Conservation (phyloP, 108 stramenopile genomes). For the Nitzschia sp. region DNA sequence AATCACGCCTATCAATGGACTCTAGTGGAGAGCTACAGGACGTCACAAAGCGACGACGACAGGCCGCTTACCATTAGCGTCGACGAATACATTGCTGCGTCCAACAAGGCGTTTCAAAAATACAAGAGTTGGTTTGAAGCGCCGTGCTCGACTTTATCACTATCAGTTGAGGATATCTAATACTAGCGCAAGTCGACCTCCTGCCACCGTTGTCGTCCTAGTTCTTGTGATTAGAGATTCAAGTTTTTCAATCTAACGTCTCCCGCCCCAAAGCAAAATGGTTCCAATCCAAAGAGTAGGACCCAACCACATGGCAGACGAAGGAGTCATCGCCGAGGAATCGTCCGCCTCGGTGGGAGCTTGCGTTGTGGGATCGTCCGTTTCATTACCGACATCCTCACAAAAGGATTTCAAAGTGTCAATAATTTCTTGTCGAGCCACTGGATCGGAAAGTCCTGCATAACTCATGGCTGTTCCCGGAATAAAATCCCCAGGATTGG, state of each 20-base stretch:
- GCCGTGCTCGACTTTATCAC: constrained; percentile 12
- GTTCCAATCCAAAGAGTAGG: no score
- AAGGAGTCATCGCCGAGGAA: no score
- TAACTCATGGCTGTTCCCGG: background rate
- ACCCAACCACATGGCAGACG: no score
- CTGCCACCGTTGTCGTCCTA: no score
- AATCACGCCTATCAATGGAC: constrained; percentile 41
- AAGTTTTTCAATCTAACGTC: no score
- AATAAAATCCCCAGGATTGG: background rate
- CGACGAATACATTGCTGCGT: background rate
- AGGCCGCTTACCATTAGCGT: background rate
- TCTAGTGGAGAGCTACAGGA: background rate
- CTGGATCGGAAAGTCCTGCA: background rate
- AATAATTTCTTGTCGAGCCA: background rate
- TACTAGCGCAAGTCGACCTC: no score
- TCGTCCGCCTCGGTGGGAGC: background rate
- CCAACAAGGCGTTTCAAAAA: background rate
- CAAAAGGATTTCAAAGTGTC: constrained; percentile 7
- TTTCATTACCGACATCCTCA: background rate
- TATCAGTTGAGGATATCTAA: no score
- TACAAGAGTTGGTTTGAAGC: constrained; percentile 10
- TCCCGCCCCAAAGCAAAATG: no score
- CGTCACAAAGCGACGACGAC: background rate
- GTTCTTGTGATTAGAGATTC: no score
- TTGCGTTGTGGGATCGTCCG: background rate